Evolutionary conservation across 2,329 filamentous ascomycete species (phyloP).

Genomic region (Penicillium expansum): DNA sequence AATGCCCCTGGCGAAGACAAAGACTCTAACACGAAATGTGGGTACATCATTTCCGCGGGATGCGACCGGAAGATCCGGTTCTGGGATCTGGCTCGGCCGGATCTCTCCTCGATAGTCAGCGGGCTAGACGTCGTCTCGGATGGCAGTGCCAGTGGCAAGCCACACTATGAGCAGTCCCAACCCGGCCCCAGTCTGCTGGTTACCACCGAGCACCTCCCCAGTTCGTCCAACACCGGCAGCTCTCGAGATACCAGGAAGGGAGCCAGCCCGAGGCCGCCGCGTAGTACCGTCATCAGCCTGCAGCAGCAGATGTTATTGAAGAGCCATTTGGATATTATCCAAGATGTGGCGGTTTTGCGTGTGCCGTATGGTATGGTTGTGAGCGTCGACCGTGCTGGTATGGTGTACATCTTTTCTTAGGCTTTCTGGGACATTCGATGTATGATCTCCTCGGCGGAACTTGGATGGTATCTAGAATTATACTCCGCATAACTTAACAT

Average conservation of each 20-base stretch:
- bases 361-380: constrained; percentile 89
- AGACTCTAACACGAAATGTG: constrained; percentile 59
- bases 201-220: constrained; percentile 62
- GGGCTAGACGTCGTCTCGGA: constrained; percentile 69
- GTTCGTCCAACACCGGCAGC: constrained; percentile 30
- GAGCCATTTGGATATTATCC: constrained; percentile 82
- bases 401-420: constrained; percentile 75
- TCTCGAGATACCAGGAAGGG: constrained; percentile 34
- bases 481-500: background rate
- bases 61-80: constrained; percentile 89
- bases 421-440: background rate
- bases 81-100: constrained; percentile 80
- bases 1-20: constrained; percentile 65
- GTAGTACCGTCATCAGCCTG: constrained; percentile 79
- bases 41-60: constrained; percentile 83
- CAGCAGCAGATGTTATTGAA: constrained; percentile 84
- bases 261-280: constrained; percentile 53
- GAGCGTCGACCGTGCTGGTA: constrained; percentile 82
- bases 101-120: constrained; percentile 76
- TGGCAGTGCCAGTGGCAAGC: constrained; percentile 47
- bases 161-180: constrained; percentile 67
- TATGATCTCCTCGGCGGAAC: background rate
- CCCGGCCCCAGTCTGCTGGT: constrained; percentile 63
- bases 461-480: background rate
- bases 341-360: constrained; percentile 85